These are phyloP conservation scores for Metschnikowia gruessii DNA, from an alignment of 805 yeast species.

Conservation along the genomic window DNA sequence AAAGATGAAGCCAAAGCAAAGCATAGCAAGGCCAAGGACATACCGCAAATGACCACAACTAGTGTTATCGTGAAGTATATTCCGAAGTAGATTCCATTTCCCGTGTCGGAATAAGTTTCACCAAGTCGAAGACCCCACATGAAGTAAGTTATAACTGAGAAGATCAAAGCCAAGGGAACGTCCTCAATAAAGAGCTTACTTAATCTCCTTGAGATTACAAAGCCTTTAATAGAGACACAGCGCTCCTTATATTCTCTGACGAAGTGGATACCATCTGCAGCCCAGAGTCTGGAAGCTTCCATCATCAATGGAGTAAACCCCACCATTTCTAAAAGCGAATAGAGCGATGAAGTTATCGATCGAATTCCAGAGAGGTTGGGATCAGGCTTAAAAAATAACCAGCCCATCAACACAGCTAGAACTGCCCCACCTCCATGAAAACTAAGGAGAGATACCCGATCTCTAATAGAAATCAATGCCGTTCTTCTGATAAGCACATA, in stretches of 20 bases:
- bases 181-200: constrained; percentile 70
- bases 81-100: constrained; percentile 43
- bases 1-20: constrained; percentile 62
- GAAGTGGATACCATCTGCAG: constrained; percentile 35
- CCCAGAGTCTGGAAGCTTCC: constrained; percentile 41
- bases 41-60: constrained; percentile 54
- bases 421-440: constrained; percentile 41
- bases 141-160: constrained; percentile 62
- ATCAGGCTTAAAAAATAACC: constrained; percentile 70
- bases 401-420: constrained; percentile 64
- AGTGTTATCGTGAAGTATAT: constrained; percentile 58
- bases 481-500: constrained; percentile 35
- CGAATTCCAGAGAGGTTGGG: constrained; percentile 62
- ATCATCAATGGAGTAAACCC: constrained; percentile 41
- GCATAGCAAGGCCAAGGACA: constrained; percentile 51
- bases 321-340: constrained; percentile 37
- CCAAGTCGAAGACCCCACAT: constrained; percentile 65
- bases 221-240: constrained; percentile 64
- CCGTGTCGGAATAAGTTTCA: constrained; percentile 7
- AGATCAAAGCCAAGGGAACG: constrained; percentile 56
- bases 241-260: constrained; percentile 67
- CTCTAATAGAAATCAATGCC: constrained; percentile 33
- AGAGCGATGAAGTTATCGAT: constrained; percentile 43
- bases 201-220: constrained; percentile 60
- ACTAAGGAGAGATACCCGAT: constrained; percentile 31